Base-by-base conservation (phyloP, 176 grass and related monocot species). In the Themeda triandra region DNA sequence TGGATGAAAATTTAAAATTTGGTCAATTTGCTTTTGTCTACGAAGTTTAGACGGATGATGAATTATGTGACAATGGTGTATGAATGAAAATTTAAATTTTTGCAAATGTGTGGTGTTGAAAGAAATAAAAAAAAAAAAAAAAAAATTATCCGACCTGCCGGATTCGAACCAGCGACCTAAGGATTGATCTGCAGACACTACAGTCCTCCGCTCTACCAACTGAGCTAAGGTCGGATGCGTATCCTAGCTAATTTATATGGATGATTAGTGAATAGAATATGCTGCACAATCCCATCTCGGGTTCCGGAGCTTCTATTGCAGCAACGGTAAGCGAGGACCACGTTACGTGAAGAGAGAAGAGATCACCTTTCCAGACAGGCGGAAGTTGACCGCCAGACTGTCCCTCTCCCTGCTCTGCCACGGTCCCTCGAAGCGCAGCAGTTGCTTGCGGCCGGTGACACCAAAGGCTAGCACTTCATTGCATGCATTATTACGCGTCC, bases 171-270 rank as follows among this genome's bases (percentile, higher is more conserved):
- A 97, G 92, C 92, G 92, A 92, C 90, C 92, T 94, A 97, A 94
- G 92, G 92, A 92, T 7, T 15, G 0, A 35, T 66, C 77, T 87
- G 84, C 68, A 25, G 0, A 0, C 0, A 92, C 92, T 97, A 97
- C 94, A 97, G 92, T 97, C 92, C 92, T 97, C 94, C 94, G 90
- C 92, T 97, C 90, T 97, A 92, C 94, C 94, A 94, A 94, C 94
- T 94, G 92, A 97, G 94, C 94, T 97, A 94, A 97, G 92, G 88
- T 94, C 87, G 94, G 90, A 17, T 64, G 0, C 1, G n/a, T n/a
- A n/a, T n/a, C n/a, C n/a, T n/a, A n/a, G n/a, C n/a, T n/a, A n/a
- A n/a, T n/a, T n/a, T n/a, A n/a, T n/a, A n/a, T n/a, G n/a, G n/a
- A n/a, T n/a, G n/a, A n/a, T n/a, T n/a, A n/a, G n/a, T n/a, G n/a